Percentiles rank a stretch among this genome's conserved stretches.
phyloP scores from a whole-genome alignment of 495 filamentous ascomycete genomes.

The Chaetomium tenue region DNA sequence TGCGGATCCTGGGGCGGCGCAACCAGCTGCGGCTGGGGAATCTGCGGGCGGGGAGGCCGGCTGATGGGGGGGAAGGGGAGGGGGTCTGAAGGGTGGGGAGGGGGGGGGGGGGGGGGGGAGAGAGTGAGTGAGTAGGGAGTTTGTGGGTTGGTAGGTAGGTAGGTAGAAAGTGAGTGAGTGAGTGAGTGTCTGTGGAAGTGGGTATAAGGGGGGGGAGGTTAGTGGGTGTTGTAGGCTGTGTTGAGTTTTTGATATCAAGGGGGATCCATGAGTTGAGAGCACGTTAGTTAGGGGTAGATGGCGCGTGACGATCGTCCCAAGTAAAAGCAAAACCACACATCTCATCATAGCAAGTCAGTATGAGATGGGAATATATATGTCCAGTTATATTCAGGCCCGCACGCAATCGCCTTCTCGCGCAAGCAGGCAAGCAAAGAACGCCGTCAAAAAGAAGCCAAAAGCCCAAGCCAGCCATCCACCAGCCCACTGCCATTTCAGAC shows the following conservation, averaged over 20 bases:
- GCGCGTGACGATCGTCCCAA: not conserved
- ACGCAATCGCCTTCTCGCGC: not conserved
- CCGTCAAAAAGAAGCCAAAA: not conserved
- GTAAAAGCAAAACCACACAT: not conserved
- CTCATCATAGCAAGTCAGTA: not conserved
- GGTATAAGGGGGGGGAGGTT: too few relatives aligned
- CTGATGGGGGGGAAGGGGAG: not conserved
- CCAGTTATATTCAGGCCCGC: not conserved
- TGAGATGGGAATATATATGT: not conserved
- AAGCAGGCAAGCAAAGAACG: conserved; percentile 2
- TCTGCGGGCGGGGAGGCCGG: conserved; percentile 43
- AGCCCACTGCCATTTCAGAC: conserved; percentile 9
- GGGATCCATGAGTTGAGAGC: too few relatives aligned
- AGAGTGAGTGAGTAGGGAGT: too few relatives aligned
- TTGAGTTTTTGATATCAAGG: too few relatives aligned
- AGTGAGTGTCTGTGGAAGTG: too few relatives aligned
- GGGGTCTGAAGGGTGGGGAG: conserved; percentile 35
- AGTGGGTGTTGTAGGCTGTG: too few relatives aligned
- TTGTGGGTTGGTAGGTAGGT: too few relatives aligned
- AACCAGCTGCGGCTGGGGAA: conserved; percentile 60
- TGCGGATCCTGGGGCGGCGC: conserved; percentile 61
- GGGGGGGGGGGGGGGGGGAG: not conserved
- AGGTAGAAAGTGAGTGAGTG: too few relatives aligned
- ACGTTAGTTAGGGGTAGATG: too few relatives aligned
- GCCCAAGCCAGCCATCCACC: not conserved